Base-by-base conservation (phyloP, 2,329 filamentous ascomycete genomes). In the Pseudopithomyces chartarum region DNA sequence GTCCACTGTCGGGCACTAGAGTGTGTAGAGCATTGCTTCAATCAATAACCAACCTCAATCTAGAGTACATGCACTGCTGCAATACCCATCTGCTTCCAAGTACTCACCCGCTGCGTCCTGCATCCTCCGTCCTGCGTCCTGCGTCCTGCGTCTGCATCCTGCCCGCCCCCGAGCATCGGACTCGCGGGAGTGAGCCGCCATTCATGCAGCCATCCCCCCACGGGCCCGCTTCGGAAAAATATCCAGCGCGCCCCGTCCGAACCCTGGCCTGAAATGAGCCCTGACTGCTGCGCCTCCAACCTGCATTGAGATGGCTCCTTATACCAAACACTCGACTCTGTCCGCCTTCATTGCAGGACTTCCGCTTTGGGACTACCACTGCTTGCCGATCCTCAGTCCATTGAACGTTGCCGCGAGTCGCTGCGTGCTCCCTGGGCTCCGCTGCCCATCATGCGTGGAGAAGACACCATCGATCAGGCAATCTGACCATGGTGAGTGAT, bases 231-330 rank as follows among this genome's bases (percentile, higher is more conserved):
- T 51, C 52, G 52, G 42, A 46, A 47, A 42, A 46, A 40, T 42
- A 40, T 8, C 8, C 26, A 29, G 13, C 11, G n/a, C 11, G 22
- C 52, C 20, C 52, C 52, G 51, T 33, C 22, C 22, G 20, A 39
- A 33, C 43, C 43, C 17, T 53, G 32, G 17, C 43, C 17, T 53
- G 32, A 29, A 52, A 42, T 34, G 19, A 32, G 7, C 34, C 34
- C n/a, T 23, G 33, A 39, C 43, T 48, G 39, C 43, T 48, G 43
- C 49, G 38, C 48, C 51, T 46, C 34, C 22, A 26, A 11, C 4
- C 34, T 36, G 34, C 47, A 50, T 49, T 64, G 46, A 49, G 15
- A 49, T 40, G 22, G 20, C 20, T 39, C 26, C 17, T 17, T 49
- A 49, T 29, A 39, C 19, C 34, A 50, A 22, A 40, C 34, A n/a